Evolutionary conservation across 768 basidiomycete species (phyloP).

Genomic region (Collybiopsis confluens): DNA sequence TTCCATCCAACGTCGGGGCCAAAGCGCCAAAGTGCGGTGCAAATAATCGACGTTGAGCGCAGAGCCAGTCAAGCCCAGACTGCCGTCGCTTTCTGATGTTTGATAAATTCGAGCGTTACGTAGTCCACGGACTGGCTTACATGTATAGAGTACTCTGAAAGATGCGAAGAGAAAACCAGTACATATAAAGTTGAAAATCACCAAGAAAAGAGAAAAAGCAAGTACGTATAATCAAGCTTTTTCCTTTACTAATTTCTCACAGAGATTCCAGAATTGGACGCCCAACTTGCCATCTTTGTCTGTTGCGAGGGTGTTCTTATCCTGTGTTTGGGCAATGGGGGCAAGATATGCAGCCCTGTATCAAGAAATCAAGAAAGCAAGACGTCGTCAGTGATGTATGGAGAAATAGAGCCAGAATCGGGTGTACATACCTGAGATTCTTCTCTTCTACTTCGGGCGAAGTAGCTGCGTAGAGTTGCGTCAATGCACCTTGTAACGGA

Average conservation of each 20-base stretch:
- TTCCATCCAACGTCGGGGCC: no score
- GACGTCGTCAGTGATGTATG: not conserved
- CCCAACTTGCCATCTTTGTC: constrained; percentile 5
- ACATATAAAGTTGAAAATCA: no score
- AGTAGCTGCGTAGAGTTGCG: constrained; percentile 18
- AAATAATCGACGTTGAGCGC: no score
- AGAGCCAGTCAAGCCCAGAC: no score
- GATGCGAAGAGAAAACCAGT: no score
- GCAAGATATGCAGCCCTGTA: constrained; percentile 6
- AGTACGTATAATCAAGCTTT: not conserved
- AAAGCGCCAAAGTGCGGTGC: not conserved
- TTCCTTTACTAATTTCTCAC: constrained; percentile 4
- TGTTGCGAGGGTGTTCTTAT: not conserved
- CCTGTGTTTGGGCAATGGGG: not conserved
- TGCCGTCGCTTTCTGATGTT: no score
- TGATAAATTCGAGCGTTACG: no score
- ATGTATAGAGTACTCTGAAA: no score
- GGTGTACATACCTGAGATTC: not conserved
- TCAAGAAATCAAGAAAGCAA: no score
- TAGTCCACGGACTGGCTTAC: no score
- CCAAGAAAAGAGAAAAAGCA: no score
- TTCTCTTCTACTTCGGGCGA: constrained; percentile 13
- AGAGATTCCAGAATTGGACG: constrained; percentile 7
- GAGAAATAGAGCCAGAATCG: not conserved
- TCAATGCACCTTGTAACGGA: constrained; percentile 14